Percentiles rank a stretch among this genome's conserved stretches.
Conservation (phyloP, 306 rosid genomes). For the Begonia fuchsioides region DNA sequence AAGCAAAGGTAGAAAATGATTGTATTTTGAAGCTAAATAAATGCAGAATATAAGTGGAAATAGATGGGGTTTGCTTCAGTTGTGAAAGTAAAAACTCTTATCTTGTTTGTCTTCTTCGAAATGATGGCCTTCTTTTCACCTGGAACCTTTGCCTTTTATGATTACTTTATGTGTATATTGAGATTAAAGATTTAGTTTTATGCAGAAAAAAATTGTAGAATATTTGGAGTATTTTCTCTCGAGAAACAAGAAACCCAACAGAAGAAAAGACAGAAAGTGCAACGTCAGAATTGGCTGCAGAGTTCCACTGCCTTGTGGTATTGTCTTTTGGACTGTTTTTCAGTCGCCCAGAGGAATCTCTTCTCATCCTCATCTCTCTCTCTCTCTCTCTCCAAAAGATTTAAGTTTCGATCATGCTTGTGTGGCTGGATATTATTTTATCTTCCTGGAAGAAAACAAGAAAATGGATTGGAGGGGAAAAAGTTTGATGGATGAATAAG, state of each 20-base stretch:
- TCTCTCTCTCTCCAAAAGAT: conserved; percentile 11
- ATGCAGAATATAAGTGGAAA: too few relatives aligned
- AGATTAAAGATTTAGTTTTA: too few relatives aligned
- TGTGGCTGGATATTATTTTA: conserved; percentile 20
- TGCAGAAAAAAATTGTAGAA: too few relatives aligned
- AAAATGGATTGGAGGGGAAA: neutral
- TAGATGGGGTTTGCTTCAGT: too few relatives aligned
- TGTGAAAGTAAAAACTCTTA: too few relatives aligned
- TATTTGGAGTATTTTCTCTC: too few relatives aligned
- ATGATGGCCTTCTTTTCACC: too few relatives aligned
- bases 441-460: conserved; percentile 6
- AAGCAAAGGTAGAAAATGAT: too few relatives aligned
- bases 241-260: conserved; percentile 6
- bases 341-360: conserved; percentile 22
- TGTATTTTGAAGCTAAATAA: too few relatives aligned
- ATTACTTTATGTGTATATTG: too few relatives aligned
- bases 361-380: conserved; percentile 30
- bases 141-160: too few relatives aligned
- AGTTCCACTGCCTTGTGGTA: conserved; percentile 17
- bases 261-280: conserved; percentile 91
- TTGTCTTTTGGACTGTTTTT: conserved; percentile 28
- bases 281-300: conserved; percentile 83
- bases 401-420: conserved; percentile 17
- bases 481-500: neutral
- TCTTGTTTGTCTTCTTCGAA: too few relatives aligned